These are phyloP conservation scores for Poa pratensis DNA, from an alignment of 176 grass and related monocot species.

Conservation along the genomic window DNA sequence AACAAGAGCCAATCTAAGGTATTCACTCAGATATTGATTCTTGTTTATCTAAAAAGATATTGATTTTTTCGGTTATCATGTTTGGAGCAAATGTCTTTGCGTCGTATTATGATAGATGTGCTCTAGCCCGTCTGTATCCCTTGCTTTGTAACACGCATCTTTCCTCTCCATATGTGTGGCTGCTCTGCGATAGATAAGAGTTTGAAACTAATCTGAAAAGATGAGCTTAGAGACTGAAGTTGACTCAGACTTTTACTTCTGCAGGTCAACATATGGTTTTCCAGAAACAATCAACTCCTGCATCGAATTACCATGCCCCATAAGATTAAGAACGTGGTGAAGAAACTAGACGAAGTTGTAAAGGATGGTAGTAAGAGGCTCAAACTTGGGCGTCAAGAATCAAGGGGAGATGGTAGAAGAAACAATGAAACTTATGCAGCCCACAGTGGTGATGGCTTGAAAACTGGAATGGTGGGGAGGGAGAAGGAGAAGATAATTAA, in stretches of 20 bases:
- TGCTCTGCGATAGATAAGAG: background rate
- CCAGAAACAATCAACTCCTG: background rate
- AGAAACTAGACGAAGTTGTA: background rate
- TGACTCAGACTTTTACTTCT: background rate
- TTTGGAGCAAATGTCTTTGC: background rate
- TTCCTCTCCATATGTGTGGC: too few relatives aligned
- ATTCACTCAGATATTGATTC: background rate
- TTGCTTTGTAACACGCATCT: too few relatives aligned
- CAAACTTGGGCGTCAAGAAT: background rate
- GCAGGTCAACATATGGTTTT: background rate
- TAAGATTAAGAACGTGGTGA: background rate
- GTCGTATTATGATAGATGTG: background rate
- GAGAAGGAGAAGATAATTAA: slow-evolving; percentile 11
- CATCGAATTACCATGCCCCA: background rate
- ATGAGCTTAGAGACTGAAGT: background rate
- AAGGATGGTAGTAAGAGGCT: background rate
- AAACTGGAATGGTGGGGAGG: background rate
- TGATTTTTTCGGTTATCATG: background rate
- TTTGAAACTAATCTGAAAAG: background rate
- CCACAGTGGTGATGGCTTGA: background rate
- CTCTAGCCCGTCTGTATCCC: too few relatives aligned
- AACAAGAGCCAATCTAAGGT: background rate
- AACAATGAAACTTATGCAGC: background rate
- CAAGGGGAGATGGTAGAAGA: background rate
- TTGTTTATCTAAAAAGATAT: background rate